phyloP scores from a whole-genome alignment of 1,139 yeast species.

The Sporopachydermia cereana region DNA sequence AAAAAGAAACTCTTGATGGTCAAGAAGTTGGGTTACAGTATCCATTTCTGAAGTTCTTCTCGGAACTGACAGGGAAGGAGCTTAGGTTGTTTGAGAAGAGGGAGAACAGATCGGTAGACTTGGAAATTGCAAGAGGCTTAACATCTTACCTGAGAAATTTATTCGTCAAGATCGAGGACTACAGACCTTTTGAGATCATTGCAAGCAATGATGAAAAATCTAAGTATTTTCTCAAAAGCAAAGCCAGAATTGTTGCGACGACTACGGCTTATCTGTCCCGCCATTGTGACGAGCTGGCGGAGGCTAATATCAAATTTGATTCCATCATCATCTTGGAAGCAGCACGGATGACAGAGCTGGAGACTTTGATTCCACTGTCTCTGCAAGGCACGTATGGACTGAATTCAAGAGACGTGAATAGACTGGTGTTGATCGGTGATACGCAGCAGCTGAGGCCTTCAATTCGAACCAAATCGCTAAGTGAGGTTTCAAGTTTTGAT shows the following conservation, averaged over 20 bases:
- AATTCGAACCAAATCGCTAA: neutral
- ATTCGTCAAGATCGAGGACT: constrained; percentile 22
- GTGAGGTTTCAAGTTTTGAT: constrained; percentile 9
- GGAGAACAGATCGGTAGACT: no score
- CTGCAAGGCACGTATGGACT: constrained; percentile 10
- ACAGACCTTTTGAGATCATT: constrained; percentile 25
- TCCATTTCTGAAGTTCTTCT: no score
- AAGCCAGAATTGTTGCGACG: constrained; percentile 24
- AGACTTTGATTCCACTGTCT: constrained; percentile 22
- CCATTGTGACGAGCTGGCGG: constrained; percentile 14
- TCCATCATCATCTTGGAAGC: constrained; percentile 26
- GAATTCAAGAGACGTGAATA: constrained; percentile 11
- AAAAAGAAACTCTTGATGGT: no score
- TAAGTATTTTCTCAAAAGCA: constrained; percentile 18
- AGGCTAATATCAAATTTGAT: constrained; percentile 18
- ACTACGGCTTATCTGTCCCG: constrained; percentile 20
- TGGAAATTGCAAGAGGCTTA: no score
- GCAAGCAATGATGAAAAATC: constrained; percentile 14
- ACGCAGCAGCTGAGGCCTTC: constrained; percentile 15
- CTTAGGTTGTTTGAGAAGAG: constrained; percentile 15
- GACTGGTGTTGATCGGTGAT: constrained; percentile 28
- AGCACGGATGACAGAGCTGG: constrained; percentile 24
- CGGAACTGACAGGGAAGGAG: constrained; percentile 5
- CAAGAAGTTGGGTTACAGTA: no score
- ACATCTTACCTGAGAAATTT: constrained; percentile 8